Conservation (phyloP, 306 rosid genomes). For the Castanea crenata region DNA sequence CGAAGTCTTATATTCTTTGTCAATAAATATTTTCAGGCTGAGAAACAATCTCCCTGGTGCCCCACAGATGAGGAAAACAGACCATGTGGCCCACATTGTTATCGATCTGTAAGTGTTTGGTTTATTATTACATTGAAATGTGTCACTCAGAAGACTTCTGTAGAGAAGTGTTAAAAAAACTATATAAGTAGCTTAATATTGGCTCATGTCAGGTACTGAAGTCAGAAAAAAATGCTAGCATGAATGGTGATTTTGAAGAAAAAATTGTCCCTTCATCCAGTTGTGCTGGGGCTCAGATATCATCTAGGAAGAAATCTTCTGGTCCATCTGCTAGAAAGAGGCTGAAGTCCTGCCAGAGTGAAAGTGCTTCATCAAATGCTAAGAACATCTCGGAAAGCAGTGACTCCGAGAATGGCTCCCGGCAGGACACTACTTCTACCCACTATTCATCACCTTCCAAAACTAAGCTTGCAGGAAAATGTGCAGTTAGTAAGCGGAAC, state of each 20-base stretch:
- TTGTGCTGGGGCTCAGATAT: conserved; percentile 38
- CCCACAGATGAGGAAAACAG: conserved; percentile 60
- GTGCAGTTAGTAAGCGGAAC: conserved; percentile 72
- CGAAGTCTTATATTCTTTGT: conserved; percentile 12
- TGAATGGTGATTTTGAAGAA: conserved; percentile 57
- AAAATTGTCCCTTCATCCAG: conserved; percentile 45
- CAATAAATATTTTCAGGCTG: conserved; percentile 65
- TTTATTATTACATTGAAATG: conserved; percentile 10
- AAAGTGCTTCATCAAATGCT: conserved; percentile 93
- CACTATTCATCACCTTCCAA: conserved; percentile 55
- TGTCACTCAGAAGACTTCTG: conserved; percentile 3
- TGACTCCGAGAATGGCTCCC: conserved; percentile 86
- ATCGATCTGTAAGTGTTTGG: conserved; percentile 57
- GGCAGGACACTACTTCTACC: conserved; percentile 49
- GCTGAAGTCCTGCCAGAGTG: conserved; percentile 70
- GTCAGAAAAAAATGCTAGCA: conserved; percentile 48
- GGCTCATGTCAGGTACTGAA: conserved; percentile 52
- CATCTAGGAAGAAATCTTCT: conserved; percentile 56
- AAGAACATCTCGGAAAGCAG: conserved; percentile 86
- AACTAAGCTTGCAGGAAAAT: conserved; percentile 52
- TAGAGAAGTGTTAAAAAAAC: neutral
- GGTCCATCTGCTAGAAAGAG: conserved; percentile 54
- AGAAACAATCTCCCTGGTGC: conserved; percentile 70
- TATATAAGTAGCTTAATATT: conserved; percentile 29
- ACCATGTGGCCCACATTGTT: conserved; percentile 84